These are phyloP conservation scores for Plasmodium knowlesi DNA, from an alignment of 169 alveolate species.

Conservation along the genomic window DNA sequence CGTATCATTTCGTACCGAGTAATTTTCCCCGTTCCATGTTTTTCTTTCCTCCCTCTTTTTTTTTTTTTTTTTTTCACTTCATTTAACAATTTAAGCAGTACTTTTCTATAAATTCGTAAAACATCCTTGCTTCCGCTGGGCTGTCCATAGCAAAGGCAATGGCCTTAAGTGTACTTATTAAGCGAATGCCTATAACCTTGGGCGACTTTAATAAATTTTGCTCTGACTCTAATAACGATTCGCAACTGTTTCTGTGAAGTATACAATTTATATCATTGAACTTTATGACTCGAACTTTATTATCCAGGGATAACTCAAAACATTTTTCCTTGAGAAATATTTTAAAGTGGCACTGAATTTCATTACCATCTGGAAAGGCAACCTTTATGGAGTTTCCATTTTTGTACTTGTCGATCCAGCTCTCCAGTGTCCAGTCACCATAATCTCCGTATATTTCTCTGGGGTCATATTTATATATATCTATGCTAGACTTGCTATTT, in stretches of 20 bases:
- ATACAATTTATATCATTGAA: slow-evolving; percentile 71
- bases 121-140: slow-evolving; percentile 70
- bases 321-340: slow-evolving; percentile 36
- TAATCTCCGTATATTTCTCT: slow-evolving; percentile 50
- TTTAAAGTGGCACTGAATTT: slow-evolving; percentile 71
- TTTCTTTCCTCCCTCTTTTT: not conserved
- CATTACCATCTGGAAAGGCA: slow-evolving; percentile 77
- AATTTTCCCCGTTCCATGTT: not conserved
- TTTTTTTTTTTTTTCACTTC: not conserved
- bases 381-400: slow-evolving; percentile 60
- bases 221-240: slow-evolving; percentile 63
- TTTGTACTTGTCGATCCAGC: slow-evolving; percentile 62
- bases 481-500: slow-evolving; percentile 50
- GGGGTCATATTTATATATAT: slow-evolving; percentile 16
- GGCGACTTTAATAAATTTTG: slow-evolving; percentile 64
- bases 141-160: slow-evolving; percentile 73
- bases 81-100: slow-evolving; percentile 27
- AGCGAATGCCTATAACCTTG: slow-evolving; percentile 66
- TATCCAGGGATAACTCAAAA: slow-evolving; percentile 66
- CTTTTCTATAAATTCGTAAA: slow-evolving; percentile 54
- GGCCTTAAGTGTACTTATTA: slow-evolving; percentile 70
- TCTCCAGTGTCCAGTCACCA: slow-evolving; percentile 58
- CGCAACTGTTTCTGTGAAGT: slow-evolving; percentile 70
- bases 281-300: slow-evolving; percentile 68
- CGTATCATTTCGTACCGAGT: not conserved